Base-by-base conservation (phyloP, 2,329 filamentous ascomycete species). In the Rhynchosporium graminicola region DNA sequence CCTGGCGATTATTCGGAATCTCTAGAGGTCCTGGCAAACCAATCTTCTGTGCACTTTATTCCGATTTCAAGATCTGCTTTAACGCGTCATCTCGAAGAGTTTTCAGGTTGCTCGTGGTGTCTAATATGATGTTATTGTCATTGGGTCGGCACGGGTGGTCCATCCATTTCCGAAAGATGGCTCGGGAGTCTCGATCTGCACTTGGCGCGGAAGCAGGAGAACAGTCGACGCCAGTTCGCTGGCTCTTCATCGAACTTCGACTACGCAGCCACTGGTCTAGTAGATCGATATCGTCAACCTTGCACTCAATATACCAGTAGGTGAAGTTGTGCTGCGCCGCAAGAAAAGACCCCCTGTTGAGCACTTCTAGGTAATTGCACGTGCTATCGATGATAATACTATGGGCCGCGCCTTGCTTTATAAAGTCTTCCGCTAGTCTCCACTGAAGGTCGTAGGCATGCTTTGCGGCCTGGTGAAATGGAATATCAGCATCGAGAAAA, bases 351-450 rank as follows among this genome's bases (percentile, higher is more conserved):
- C 76, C 76, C 4, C 62, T 46, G 13, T 74, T 70, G 36, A 77
- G 61, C 1, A 72, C 66, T 63, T 75, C 68, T 10, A 67, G 52
- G 65, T 68, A 77, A 63, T 77, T 76, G 68, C 75, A 78, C 36
- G 72, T 71, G 60, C 75, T 76, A 65, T 78, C 76, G 13, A 78
- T 70, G 59, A 78, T 73, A 63, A 78, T 70, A 59, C 59, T 72
- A 9, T 65, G 64, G 1, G 20, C 20, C 20, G 1, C 1, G 20
- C 72, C 74, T 63, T 78, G 76, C 33, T 70, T 72, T 51, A 77
- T 68, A 36, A 75, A 33, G 45, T 75, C 72, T 38, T 74, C 66
- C 33, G 75, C 76, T 2, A 78, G 69, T 2, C 61, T 63, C 75
- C 75, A 78, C 40, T 77, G 70, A 9, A 77, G 65, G 20, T 57